phyloP scores from a whole-genome alignment of 2,329 filamentous ascomycete species.

The Tolypocladium sp. region DNA sequence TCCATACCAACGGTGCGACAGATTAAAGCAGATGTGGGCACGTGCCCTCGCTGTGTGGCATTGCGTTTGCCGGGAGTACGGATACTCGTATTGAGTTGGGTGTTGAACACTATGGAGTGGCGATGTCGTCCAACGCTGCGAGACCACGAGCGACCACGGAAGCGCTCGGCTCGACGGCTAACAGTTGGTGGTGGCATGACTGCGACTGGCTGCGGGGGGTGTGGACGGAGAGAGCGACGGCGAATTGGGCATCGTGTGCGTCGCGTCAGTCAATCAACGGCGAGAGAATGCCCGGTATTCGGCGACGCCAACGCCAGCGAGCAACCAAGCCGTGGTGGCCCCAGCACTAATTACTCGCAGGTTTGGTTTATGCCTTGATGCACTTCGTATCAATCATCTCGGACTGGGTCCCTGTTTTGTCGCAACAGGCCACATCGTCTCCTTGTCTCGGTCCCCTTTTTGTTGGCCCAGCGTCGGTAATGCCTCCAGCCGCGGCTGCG shows the following conservation, averaged over 20 bases:
- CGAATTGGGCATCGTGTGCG: not conserved
- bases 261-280: not conserved
- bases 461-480: not conserved
- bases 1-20: not conserved
- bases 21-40: not conserved
- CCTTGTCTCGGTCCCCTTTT: not conserved
- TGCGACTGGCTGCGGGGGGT: not conserved
- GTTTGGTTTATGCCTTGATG: not conserved
- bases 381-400: not conserved
- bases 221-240: not conserved
- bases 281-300: not conserved
- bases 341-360: not conserved
- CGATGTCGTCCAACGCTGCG: not conserved
- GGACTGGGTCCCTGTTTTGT: not conserved
- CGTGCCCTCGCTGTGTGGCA: not conserved
- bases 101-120: not conserved
- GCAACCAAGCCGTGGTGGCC: not conserved
- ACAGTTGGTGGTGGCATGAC: not conserved
- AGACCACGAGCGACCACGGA: too few relatives aligned
- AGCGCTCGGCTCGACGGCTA: not conserved
- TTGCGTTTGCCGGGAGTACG: too few relatives aligned
- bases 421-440: not conserved
- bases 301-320: too few relatives aligned
- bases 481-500: not conserved
- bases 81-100: too few relatives aligned